These are phyloP conservation scores for Bryoglossum gracile DNA, from an alignment of 495 filamentous ascomycete species.

Conservation along the genomic window DNA sequence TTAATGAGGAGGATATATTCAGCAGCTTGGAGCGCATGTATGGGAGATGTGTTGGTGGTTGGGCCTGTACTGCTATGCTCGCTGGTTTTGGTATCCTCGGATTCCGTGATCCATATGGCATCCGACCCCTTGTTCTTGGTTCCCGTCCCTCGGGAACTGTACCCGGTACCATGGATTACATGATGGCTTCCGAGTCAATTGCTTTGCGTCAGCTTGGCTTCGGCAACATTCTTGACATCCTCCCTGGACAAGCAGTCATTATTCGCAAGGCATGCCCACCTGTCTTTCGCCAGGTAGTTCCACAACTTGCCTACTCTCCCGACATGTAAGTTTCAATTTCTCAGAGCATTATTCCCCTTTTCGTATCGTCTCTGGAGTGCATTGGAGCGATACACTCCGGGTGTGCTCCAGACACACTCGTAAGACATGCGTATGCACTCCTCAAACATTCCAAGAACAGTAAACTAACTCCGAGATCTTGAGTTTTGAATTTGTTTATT, in stretches of 20 bases:
- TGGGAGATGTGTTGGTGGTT: conserved; percentile 71
- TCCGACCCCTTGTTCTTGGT: conserved; percentile 82
- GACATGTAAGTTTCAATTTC: no score
- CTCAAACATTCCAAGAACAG: no score
- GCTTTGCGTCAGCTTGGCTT: conserved; percentile 86
- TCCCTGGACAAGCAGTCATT: conserved; percentile 90
- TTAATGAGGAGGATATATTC: conserved; percentile 88
- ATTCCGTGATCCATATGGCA: conserved; percentile 85
- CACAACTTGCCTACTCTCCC: conserved; percentile 68
- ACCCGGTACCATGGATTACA: conserved; percentile 76
- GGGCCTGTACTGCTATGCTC: conserved; percentile 86
- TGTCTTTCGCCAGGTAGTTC: conserved; percentile 67
- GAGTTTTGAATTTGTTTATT: conserved; percentile 87
- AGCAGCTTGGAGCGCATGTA: conserved; percentile 69
- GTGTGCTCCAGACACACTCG: no score
- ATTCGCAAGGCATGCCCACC: conserved; percentile 77
- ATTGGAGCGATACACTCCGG: no score
- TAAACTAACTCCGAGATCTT: no score
- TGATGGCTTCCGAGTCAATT: conserved; percentile 96
- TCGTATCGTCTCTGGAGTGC: no score
- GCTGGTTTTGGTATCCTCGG: conserved; percentile 88
- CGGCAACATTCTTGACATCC: conserved; percentile 70
- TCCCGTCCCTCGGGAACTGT: conserved; percentile 55
- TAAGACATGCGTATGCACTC: no score
- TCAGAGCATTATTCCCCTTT: no score